Evolutionary conservation across 2,329 filamentous ascomycete species (phyloP).

Genomic region (Fusarium coffeatum): DNA sequence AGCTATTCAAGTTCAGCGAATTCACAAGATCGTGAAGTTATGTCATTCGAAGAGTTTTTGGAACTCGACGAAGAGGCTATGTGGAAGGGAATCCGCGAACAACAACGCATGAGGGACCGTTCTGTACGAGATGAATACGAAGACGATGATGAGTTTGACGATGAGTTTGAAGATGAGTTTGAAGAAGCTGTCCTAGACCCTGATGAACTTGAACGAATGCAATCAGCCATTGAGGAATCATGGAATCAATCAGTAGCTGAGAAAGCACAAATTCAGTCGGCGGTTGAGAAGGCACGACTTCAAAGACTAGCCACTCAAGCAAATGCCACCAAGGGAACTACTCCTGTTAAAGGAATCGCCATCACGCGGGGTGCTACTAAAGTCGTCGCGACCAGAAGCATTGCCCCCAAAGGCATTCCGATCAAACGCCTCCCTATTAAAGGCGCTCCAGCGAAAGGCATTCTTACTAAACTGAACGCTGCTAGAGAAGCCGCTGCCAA

Average conservation of each 20-base stretch:
- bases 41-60: background rate
- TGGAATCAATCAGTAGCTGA: background rate
- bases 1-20: background rate
- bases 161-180: background rate
- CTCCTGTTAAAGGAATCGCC: background rate
- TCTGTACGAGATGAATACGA: background rate
- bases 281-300: background rate
- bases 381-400: background rate
- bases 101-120: background rate
- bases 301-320: background rate
- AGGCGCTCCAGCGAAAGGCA: background rate
- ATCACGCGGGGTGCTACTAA: background rate
- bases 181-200: background rate
- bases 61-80: background rate
- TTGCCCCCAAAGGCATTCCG: background rate
- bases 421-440: background rate
- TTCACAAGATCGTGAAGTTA: background rate
- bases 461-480: background rate
- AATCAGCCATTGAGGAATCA: background rate
- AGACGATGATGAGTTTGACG: background rate
- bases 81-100: background rate
- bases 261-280: background rate
- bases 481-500: background rate
- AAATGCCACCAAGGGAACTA: background rate
- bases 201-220: background rate